Percentiles rank a stretch among this genome's conserved stretches.
phyloP scores from a whole-genome alignment of 805 yeast genomes.

The Suhomyces kilbournensis region DNA sequence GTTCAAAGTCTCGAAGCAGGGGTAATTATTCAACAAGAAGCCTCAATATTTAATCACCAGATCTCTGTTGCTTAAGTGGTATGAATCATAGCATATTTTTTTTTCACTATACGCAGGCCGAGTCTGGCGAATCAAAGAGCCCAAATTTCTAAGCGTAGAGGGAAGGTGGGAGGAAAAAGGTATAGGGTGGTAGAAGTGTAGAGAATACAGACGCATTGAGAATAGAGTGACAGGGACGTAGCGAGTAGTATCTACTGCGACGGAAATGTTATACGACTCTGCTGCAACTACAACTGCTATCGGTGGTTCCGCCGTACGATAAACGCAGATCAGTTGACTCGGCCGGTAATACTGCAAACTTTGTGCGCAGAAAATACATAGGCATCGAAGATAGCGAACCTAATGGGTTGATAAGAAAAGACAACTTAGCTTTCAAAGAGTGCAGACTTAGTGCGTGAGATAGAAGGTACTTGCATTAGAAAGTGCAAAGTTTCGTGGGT shows the following conservation, averaged over 20 bases:
- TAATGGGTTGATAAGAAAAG: no score
- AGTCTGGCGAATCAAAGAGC: slow-evolving; percentile 1
- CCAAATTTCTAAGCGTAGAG: slow-evolving; percentile 3
- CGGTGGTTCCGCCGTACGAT: not conserved
- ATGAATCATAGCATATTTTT: not conserved
- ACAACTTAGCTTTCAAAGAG: no score
- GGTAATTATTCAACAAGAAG: not conserved
- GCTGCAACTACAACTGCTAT: not conserved
- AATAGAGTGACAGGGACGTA: not conserved
- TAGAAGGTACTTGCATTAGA: no score
- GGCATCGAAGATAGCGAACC: no score
- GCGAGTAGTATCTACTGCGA: not conserved
- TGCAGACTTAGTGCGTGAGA: no score
- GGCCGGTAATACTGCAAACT: not conserved
- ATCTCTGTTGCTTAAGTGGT: not conserved
- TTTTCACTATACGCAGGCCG: not conserved
- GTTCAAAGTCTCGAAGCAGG: not conserved
- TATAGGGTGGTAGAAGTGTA: not conserved
- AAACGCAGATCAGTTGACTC: not conserved
- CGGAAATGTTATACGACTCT: not conserved
- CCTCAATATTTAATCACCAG: not conserved
- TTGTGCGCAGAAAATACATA: no score
- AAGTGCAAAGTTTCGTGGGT: no score
- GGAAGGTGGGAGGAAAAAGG: not conserved
- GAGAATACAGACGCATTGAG: not conserved